Conservation (phyloP, 805 yeast species). For the Myxozyma sirexii region DNA sequence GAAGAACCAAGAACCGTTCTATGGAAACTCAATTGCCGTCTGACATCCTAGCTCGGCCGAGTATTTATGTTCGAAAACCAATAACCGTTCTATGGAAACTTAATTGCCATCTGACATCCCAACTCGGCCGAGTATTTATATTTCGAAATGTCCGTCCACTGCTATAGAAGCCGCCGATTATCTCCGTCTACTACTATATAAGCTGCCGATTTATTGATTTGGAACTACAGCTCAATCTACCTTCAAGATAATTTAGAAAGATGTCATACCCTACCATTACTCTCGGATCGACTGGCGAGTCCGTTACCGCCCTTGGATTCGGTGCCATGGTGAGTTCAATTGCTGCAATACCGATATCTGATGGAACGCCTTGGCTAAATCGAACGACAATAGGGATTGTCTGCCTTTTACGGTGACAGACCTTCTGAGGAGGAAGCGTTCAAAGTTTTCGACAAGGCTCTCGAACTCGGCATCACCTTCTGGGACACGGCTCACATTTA, state of each 20-base stretch:
- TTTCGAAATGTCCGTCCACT: background rate
- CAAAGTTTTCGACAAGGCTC: slow-evolving; percentile 54
- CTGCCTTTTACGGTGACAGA: slow-evolving; percentile 21
- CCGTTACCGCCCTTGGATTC: slow-evolving; percentile 25
- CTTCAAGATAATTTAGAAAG: background rate
- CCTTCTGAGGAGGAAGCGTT: slow-evolving; percentile 51
- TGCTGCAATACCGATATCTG: too few relatives aligned
- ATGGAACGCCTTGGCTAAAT: background rate
- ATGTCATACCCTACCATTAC: slow-evolving; percentile 17
- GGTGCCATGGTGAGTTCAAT: slow-evolving; percentile 24
- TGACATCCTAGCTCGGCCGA: too few relatives aligned
- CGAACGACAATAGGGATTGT: slow-evolving; percentile 15
- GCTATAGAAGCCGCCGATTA: background rate
- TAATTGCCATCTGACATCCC: too few relatives aligned
- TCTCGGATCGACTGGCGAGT: slow-evolving; percentile 25
- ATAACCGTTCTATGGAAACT: too few relatives aligned
- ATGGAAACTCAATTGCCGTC: too few relatives aligned
- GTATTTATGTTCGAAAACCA: too few relatives aligned
- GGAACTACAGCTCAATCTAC: too few relatives aligned
- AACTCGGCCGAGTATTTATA: too few relatives aligned
- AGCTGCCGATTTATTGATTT: too few relatives aligned
- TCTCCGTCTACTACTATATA: too few relatives aligned
- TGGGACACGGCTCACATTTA: slow-evolving; percentile 74
- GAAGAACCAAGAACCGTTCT: too few relatives aligned
- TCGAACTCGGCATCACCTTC: slow-evolving; percentile 51